phyloP scores from a whole-genome alignment of 192 early-diverging fungal species.

The Gonapodya prolifera region DNA sequence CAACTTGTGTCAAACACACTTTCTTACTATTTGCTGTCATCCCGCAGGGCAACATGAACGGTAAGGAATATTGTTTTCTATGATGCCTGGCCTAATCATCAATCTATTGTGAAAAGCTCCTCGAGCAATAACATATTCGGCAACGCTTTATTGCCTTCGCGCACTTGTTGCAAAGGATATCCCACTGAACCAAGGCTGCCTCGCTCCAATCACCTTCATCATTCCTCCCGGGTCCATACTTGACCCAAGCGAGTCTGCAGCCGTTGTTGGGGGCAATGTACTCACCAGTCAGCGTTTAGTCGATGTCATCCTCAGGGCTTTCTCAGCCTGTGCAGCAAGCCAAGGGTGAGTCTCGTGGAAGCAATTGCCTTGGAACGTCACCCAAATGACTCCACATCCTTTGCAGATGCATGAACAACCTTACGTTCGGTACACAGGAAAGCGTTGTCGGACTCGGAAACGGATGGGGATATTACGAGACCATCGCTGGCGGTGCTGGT shows the following conservation, averaged over 20 bases:
- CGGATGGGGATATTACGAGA: constrained; percentile 85
- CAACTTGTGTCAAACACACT: not conserved
- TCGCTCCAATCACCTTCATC: constrained; percentile 68
- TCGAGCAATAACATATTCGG: constrained; percentile 58
- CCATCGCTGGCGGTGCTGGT: constrained; percentile 59
- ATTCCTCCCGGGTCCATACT: constrained; percentile 73
- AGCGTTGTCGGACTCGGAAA: constrained; percentile 51
- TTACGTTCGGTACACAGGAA: constrained; percentile 73
- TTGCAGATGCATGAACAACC: constrained; percentile 57
- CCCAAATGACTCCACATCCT: not conserved
- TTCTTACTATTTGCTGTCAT: not conserved
- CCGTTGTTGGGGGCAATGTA: constrained; percentile 97
- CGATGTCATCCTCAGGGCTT: constrained; percentile 84
- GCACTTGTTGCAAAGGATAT: constrained; percentile 79
- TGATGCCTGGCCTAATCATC: no score
- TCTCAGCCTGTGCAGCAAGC: constrained; percentile 77
- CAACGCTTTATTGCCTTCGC: constrained; percentile 92
- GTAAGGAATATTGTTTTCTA: not conserved
- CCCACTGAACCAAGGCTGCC: constrained; percentile 89
- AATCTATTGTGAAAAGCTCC: constrained; percentile 48
- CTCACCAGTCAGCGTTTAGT: constrained; percentile 84
- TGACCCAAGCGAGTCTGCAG: constrained; percentile 63
- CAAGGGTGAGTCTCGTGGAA: constrained; percentile 28
- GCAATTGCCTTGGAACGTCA: not conserved
- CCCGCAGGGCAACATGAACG: not conserved